Conservation (phyloP, 1,284 basidiomycete genomes). For the Hypsizygus ulmarius region DNA sequence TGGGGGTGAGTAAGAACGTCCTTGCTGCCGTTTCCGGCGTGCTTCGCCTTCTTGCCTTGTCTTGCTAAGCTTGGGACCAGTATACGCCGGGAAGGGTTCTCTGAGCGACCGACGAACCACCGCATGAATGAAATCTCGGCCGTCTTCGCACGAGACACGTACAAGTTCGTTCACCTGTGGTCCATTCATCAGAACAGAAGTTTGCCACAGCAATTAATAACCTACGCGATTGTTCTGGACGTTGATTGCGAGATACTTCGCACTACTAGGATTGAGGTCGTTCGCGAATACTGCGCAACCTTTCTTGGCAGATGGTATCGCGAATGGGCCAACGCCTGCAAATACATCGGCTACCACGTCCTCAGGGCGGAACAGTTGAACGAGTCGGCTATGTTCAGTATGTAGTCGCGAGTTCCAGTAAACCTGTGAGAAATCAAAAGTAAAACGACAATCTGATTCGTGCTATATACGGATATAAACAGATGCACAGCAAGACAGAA, state of each 20-base stretch:
- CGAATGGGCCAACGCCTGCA: conserved; percentile 97
- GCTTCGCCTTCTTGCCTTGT: conserved; percentile 31
- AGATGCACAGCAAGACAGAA: conserved; percentile 5
- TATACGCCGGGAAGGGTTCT: conserved; percentile 61
- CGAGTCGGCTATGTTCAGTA: conserved; percentile 87
- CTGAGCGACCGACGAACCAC: conserved; percentile 54
- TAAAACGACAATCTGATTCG: conserved; percentile 84
- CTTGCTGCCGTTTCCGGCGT: conserved; percentile 27
- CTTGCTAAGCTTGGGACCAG: conserved; percentile 49
- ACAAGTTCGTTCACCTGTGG: conserved; percentile 69
- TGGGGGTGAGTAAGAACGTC: neutral
- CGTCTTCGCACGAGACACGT: conserved; percentile 76
- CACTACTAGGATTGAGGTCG: conserved; percentile 90
- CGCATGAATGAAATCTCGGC: conserved; percentile 76
- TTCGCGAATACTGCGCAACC: conserved; percentile 89
- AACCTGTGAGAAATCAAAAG: conserved; percentile 92
- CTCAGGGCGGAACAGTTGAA: conserved; percentile 62
- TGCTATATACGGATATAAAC: conserved; percentile 42
- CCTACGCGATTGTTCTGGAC: conserved; percentile 70
- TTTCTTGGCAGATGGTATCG: conserved; percentile 88
- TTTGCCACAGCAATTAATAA: conserved; percentile 8
- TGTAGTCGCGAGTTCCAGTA: conserved; percentile 98
- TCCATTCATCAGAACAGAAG: neutral
- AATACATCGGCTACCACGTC: conserved; percentile 92
- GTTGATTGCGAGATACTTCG: conserved; percentile 78